Base-by-base conservation (phyloP, 371 early-diverging fungal genomes). In the Lichtheimia hyalospora region DNA sequence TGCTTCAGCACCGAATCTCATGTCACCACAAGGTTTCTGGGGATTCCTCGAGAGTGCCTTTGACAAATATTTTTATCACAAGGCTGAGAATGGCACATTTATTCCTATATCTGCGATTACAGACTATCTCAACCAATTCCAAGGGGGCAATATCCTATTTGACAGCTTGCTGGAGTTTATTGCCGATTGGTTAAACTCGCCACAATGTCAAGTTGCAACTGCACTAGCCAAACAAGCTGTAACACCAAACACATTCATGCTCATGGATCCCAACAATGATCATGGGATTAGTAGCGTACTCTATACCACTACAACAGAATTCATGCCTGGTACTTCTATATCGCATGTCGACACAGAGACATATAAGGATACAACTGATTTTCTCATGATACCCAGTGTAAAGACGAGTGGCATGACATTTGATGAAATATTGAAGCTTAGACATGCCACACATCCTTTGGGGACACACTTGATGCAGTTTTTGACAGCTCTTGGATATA, bases 401-500 rank as follows among this genome's bases (percentile, higher is more conserved):
- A 14, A 55, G 44, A 55, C 43, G 44, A 55, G 24, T 27, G 24
- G 56, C 41, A 55, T 55, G 56, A 55, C 56, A 15, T 46, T 23
- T 8, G 34, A 34, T 34, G 34, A 34, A 2, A 34, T 34, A 34
- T 34, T 34, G 34, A 34, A 34, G 34, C 6, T 10, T 10, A 34
- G 34, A 34, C 34, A 34, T 8, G 34, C 34, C 10, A 34, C 34
- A 34, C 34, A 34, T 10, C 34, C 34, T 8, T 34, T 34, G 34
- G 34, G 34, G 34, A 34, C 6, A 2, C 34, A 34, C 2, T 34
- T 34, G 10, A 2, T 34, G 10, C 34, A 34, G 2, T 34, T 34
- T 10, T 8, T 34, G 34, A 34, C 34, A 34, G 34, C 34, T 10
- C 10, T 34, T 8, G 34, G 34, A 34, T 34, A 34, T 34, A 34